Conservation (phyloP, 2,329 filamentous ascomycete species). For the Calonectria montana region DNA sequence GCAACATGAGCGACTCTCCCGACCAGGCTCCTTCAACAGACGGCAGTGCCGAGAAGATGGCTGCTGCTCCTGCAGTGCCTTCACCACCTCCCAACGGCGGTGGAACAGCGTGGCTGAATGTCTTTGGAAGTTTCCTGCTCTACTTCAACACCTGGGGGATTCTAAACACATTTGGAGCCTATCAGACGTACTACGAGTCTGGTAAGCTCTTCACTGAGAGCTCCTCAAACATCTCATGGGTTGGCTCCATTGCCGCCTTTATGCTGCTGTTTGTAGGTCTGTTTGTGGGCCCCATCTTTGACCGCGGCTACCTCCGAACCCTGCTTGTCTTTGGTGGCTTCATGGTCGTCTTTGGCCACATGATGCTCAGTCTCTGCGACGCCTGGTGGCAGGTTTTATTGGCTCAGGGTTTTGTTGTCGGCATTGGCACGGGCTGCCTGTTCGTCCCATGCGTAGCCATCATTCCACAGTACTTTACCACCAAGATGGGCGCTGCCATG, state of each 20-base stretch:
- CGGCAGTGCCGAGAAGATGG: background rate
- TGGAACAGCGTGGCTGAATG: background rate
- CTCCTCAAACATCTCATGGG: constrained; percentile 50
- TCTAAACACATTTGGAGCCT: background rate
- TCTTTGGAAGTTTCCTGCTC: background rate
- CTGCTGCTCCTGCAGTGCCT: background rate
- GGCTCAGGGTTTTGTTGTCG: constrained; percentile 57
- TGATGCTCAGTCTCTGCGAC: constrained; percentile 52
- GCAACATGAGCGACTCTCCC: background rate
- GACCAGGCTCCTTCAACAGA: background rate
- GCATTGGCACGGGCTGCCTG: constrained; percentile 55
- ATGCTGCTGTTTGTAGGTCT: constrained; percentile 51
- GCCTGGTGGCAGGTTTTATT: constrained; percentile 59
- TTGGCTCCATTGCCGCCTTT: constrained; percentile 60
- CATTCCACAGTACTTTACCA: constrained; percentile 48
- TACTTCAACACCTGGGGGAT: constrained; percentile 1
- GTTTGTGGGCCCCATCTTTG: constrained; percentile 57
- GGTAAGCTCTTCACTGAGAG: background rate
- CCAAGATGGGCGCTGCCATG: constrained; percentile 40
- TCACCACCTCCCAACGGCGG: background rate
- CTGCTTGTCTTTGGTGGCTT: constrained; percentile 55
- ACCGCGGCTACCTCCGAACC: constrained; percentile 57
- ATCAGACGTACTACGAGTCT: background rate
- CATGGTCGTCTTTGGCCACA: constrained; percentile 58
- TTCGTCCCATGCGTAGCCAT: constrained; percentile 52